Conservation (phyloP, 306 rosid species). For the Coriaria nepalensis region DNA sequence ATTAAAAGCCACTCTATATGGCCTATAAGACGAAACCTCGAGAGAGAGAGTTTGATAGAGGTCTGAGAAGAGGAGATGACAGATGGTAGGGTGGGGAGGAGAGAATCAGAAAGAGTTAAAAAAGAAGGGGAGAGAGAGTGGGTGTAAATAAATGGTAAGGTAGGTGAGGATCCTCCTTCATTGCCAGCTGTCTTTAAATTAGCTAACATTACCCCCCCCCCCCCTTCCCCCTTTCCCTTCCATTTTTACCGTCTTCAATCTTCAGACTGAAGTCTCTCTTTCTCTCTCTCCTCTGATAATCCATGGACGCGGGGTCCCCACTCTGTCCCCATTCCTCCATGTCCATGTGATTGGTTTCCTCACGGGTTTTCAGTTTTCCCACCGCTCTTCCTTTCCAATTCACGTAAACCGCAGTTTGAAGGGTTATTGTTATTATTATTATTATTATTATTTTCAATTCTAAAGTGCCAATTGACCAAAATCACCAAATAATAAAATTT, state of each 20-base stretch:
- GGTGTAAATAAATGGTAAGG: constrained; percentile 4
- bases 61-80: constrained; percentile 20
- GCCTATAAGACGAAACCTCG: not conserved
- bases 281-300: constrained; percentile 25
- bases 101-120: constrained; percentile 6
- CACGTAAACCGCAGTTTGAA: no score
- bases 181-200: constrained; percentile 81
- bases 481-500: no score
- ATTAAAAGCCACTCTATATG: no score
- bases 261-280: constrained; percentile 49
- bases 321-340: no score
- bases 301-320: no score
- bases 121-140: constrained; percentile 7
- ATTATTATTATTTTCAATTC: not conserved
- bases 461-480: no score
- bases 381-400: not conserved
- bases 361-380: constrained; percentile 17
- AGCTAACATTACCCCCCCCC: constrained; percentile 23
- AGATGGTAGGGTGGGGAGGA: not conserved
- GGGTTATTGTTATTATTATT: not conserved
- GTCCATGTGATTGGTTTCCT: no score
- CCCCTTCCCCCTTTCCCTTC: constrained; percentile 15
- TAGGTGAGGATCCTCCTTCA: constrained; percentile 48
- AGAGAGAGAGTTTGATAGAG: constrained; percentile 1
- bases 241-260: constrained; percentile 14